Evolutionary conservation across 345 rosid species (phyloP).

Genomic region (Durio zibethinus): DNA sequence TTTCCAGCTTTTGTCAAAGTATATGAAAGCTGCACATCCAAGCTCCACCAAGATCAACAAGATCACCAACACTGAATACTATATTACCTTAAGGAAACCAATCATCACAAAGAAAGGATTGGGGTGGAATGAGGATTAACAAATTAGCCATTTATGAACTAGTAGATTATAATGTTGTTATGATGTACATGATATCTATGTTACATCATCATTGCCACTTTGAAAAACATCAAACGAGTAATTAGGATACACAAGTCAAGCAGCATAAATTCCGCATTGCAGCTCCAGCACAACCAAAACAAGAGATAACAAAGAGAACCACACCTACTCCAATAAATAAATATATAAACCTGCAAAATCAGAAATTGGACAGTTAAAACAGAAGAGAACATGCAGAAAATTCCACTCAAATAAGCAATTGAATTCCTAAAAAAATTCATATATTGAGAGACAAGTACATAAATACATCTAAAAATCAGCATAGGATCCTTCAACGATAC

Average conservation of each 20-base stretch:
- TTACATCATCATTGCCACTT: background rate
- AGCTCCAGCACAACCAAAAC: constrained; percentile 84
- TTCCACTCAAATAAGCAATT: background rate
- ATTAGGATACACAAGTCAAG: constrained; percentile 89
- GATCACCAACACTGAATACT: constrained; percentile 76
- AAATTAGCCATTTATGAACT: background rate
- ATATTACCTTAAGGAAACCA: constrained; percentile 57
- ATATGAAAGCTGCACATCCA: constrained; percentile 87
- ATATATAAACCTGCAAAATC: constrained; percentile 82
- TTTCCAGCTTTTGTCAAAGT: constrained; percentile 86
- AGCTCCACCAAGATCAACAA: constrained; percentile 85
- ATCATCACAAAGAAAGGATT: constrained; percentile 11
- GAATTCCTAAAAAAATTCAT: background rate
- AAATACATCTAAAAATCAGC: background rate
- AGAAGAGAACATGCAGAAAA: background rate
- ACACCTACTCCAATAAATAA: constrained; percentile 83
- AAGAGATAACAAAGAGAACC: constrained; percentile 79
- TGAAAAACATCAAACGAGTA: background rate
- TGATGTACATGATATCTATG: background rate
- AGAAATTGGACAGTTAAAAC: constrained; percentile 6
- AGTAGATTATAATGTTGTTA: background rate
- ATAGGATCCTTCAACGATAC: background rate
- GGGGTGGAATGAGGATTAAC: background rate
- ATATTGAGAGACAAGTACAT: background rate
- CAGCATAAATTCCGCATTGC: constrained; percentile 85